Evolutionary conservation across 495 filamentous ascomycete species (phyloP), one percentile per base, ranked within the genome.

Genomic region (Clohesyomyces aquaticus): DNA sequence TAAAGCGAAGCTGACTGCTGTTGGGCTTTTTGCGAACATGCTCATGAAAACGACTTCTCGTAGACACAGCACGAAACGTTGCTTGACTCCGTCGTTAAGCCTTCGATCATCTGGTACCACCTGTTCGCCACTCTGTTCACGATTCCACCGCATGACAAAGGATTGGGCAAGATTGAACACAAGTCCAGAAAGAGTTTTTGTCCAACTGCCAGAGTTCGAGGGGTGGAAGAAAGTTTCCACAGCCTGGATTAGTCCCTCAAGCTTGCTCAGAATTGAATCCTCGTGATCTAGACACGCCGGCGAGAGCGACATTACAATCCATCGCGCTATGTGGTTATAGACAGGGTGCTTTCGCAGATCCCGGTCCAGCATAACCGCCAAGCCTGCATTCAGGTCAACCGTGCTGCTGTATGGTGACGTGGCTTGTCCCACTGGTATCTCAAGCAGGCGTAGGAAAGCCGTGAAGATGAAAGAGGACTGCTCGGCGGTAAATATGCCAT

Each of bases 141-240:
- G 86, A 67, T 98, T 96, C 92, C 92, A 98, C 27, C 94, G 88
- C 81, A 96, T 96, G 27, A 98, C 90, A 70, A 99, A 99, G 71
- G 96, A 93, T 73, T 99, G 94, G 4, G 91, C 87, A 1, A 98
- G 81, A 75, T 95, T 97, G 75, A 89, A 97, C 25, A 95, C 88
- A 49, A 99, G 79, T 71, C 97, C 93, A 0, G 91, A 87, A 18
- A 99, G 77, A 50, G 91, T 91, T 72, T 87, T 91, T 0, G 93
- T 96, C 94, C 94, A 99, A 41, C 72, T 77, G 9, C 94, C 94
- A 48, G 94, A 90, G 73, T 99, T 99, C 11, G 95, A 98, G 18
- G 94, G 94, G 66, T 99, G 94, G 80, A 96, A 99, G 77, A 98
- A 99, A 1, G 94, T 99, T 73, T 99, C 94, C 47, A 98, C 88